A percentile compares a stretch with the other conserved stretches of the same genome.
phyloP scores from a whole-genome alignment of 2,329 filamentous ascomycete species.

The Annulohypoxylon truncatum region DNA sequence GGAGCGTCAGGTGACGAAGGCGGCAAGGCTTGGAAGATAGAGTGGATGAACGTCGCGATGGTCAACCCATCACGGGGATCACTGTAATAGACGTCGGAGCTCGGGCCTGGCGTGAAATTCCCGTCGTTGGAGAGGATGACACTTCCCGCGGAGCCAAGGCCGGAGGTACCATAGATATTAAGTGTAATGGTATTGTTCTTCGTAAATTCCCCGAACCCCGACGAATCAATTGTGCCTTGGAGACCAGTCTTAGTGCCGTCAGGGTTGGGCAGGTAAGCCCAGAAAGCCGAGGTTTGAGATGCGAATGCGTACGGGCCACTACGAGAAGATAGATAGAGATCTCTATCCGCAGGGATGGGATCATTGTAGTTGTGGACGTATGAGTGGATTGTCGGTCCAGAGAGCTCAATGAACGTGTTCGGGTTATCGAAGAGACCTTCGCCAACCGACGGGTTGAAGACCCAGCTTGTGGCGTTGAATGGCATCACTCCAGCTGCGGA shows the following conservation, averaged over 20 bases:
- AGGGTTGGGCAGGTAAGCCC: conserved; percentile 58
- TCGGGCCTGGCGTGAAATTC: conserved; percentile 57
- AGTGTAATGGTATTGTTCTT: conserved; percentile 62
- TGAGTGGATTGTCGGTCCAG: conserved; percentile 56
- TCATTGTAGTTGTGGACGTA: conserved; percentile 60
- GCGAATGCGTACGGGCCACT: conserved; percentile 66
- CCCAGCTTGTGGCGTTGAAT: conserved; percentile 55
- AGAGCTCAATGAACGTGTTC: conserved; percentile 64
- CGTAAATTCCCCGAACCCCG: conserved; percentile 56
- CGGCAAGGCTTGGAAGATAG: conserved; percentile 60
- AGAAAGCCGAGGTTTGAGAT: conserved; percentile 65
- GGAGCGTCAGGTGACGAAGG: conserved; percentile 42
- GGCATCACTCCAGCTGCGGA: conserved; percentile 36
- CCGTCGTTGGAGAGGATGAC: conserved; percentile 57
- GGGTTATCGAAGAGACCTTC: conserved; percentile 66
- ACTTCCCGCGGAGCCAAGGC: conserved; percentile 60
- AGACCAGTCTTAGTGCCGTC: conserved; percentile 58
- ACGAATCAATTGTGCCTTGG: conserved; percentile 65
- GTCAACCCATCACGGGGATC: conserved; percentile 60
- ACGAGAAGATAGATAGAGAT: conserved; percentile 60
- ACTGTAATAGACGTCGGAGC: conserved; percentile 59
- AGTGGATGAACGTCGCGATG: conserved; percentile 62
- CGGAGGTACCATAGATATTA: conserved; percentile 68
- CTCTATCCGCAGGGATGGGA: conserved; percentile 55
- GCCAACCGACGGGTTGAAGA: conserved; percentile 62